phyloP scores from a whole-genome alignment of 495 filamentous ascomycete genomes.

The Lineolata rhizophorae region DNA sequence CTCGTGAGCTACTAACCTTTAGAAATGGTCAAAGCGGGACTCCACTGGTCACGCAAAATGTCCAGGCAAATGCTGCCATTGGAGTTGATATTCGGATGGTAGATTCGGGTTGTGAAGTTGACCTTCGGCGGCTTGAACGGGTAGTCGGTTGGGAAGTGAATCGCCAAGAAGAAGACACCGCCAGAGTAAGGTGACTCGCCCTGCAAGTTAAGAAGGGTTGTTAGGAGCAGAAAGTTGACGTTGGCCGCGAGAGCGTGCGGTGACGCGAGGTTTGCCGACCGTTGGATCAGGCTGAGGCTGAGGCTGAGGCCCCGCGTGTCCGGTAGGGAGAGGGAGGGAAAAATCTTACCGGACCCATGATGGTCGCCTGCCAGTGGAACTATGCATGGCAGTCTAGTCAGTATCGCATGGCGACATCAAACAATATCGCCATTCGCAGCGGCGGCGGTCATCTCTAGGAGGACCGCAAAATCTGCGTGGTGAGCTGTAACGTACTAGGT shows the following conservation, averaged over 20 bases:
- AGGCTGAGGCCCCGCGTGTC: neutral
- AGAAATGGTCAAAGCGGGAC: constrained; percentile 91
- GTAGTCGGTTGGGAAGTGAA: constrained; percentile 99
- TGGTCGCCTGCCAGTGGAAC: constrained; percentile 99
- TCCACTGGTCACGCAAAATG: constrained; percentile 97
- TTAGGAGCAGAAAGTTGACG: constrained; percentile 10
- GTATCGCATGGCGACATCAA: too few species aligned
- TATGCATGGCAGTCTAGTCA: constrained; percentile 20
- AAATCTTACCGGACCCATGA: constrained; percentile 91
- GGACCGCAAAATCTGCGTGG: neutral
- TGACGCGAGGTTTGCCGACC: neutral
- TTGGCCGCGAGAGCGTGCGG: neutral
- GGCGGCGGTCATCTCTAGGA: neutral
- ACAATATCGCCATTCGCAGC: neutral
- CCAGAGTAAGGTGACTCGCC: constrained; percentile 89
- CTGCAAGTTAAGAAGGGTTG: constrained; percentile 21
- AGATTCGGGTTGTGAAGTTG: constrained; percentile 98
- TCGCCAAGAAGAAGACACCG: constrained; percentile 94
- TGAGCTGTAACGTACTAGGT: constrained; percentile 70
- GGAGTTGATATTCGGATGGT: constrained; percentile 99
- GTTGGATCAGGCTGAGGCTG: neutral
- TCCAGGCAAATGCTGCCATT: constrained; percentile 98
- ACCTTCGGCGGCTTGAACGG: constrained; percentile 99
- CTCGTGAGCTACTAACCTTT: constrained; percentile 71
- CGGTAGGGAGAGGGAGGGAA: neutral